phyloP scores from a whole-genome alignment of 2,329 filamentous ascomycete genomes.

The Ceratocystis smalleyi region DNA sequence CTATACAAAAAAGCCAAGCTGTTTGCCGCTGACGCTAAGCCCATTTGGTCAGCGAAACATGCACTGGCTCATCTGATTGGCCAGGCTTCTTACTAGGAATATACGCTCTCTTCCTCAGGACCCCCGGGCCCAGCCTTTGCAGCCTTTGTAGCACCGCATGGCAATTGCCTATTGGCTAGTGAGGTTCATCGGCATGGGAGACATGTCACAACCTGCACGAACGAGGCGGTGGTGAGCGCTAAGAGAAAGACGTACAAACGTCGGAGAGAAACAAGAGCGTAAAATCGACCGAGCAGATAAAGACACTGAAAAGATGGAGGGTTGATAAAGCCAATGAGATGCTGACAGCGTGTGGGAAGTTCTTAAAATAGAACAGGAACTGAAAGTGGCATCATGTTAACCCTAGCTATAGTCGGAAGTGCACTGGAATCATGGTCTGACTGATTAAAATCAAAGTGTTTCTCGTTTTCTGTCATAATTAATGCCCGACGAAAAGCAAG shows the following conservation, averaged over 20 bases:
- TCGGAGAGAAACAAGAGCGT: background rate
- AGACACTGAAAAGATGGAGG: background rate
- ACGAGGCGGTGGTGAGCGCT: background rate
- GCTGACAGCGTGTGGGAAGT: background rate
- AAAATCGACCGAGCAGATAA: background rate
- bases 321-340: background rate
- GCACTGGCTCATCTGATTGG: conserved; percentile 3
- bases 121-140: background rate
- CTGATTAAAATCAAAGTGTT: background rate
- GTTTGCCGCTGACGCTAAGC: conserved; percentile 15
- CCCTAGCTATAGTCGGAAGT: background rate
- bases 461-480: background rate
- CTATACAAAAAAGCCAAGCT: background rate
- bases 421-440: background rate
- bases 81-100: background rate
- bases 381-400: background rate
- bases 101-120: background rate
- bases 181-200: background rate
- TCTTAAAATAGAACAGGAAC: background rate
- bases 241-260: background rate
- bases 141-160: background rate
- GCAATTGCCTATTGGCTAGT: background rate
- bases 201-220: background rate
- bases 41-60: conserved; percentile 4
- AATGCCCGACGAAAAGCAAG: too few relatives aligned